These are phyloP conservation scores for Arxiozyma slooffiae DNA, from an alignment of 1,139 yeast species.

Conservation along the genomic window DNA sequence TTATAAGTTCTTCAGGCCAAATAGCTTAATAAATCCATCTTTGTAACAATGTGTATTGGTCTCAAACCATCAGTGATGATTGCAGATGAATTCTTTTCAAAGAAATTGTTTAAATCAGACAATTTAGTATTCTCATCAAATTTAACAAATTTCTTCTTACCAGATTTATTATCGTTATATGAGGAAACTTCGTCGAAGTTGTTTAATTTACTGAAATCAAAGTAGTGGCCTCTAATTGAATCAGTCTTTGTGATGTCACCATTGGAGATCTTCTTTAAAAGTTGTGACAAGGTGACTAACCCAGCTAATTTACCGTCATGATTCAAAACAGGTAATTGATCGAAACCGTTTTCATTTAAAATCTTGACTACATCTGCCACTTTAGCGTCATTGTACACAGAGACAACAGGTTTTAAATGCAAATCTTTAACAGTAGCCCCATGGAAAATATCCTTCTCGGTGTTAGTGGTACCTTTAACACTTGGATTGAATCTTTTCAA, in stretches of 20 bases:
- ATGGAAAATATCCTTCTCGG: constrained; percentile 39
- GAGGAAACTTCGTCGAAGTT: constrained; percentile 55
- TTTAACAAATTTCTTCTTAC: constrained; percentile 58
- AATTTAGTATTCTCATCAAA: constrained; percentile 64
- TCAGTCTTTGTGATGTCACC: constrained; percentile 52
- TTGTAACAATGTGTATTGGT: constrained; percentile 79
- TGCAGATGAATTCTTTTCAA: constrained; percentile 81
- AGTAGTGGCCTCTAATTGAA: constrained; percentile 52
- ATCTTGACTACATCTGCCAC: constrained; percentile 60
- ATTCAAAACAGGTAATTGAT: constrained; percentile 70
- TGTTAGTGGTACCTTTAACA: constrained; percentile 32
- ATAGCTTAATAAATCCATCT: constrained; percentile 72
- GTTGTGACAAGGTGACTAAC: constrained; percentile 64
- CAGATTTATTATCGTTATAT: constrained; percentile 52
- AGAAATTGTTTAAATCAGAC: constrained; percentile 62
- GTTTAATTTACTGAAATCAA: constrained; percentile 65
- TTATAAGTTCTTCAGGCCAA: constrained; percentile 28
- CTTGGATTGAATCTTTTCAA: constrained; percentile 29
- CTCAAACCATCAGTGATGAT: constrained; percentile 69
- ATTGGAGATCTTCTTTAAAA: constrained; percentile 58
- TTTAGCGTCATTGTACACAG: constrained; percentile 55
- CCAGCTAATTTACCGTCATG: constrained; percentile 61
- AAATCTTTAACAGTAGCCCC: constrained; percentile 60
- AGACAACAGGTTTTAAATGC: constrained; percentile 72
- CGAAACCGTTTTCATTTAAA: constrained; percentile 70